Percentiles rank a stretch among this genome's conserved stretches.
Evolutionary conservation across 2,329 filamentous ascomycete species (phyloP).

Genomic region (Alternaria tenuissima): DNA sequence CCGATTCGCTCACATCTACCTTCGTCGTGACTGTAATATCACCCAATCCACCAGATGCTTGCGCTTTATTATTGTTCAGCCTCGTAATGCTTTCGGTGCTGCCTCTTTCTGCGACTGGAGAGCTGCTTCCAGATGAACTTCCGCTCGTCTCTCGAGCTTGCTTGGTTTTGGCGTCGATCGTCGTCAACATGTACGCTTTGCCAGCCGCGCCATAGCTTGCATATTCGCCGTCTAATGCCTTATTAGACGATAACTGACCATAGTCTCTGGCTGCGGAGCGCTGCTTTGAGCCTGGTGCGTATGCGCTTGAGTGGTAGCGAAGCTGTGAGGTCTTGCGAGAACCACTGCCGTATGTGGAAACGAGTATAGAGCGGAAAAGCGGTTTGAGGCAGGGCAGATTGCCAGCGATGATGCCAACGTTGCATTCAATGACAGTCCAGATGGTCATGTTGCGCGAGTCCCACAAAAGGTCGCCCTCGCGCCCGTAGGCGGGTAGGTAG

Average conservation of each 20-base stretch:
- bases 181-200: conserved; percentile 21
- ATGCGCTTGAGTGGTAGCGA: neutral
- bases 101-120: neutral
- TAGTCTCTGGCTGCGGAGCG: conserved; percentile 19
- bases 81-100: conserved; percentile 13
- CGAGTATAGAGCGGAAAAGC: conserved; percentile 21
- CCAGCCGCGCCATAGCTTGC: conserved; percentile 3
- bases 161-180: conserved; percentile 8
- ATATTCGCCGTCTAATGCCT: conserved; percentile 1
- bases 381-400: conserved; percentile 56
- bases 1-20: conserved; percentile 21
- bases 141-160: neutral
- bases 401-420: conserved; percentile 56
- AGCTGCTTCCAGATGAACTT: conserved; percentile 2
- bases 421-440: conserved; percentile 57
- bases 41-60: neutral
- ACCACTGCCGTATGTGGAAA: neutral
- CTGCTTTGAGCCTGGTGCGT: conserved; percentile 38
- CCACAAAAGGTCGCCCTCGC: conserved; percentile 48
- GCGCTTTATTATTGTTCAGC: neutral
- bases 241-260: conserved; percentile 12
- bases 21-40: conserved; percentile 22
- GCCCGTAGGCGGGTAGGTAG: conserved; percentile 49
- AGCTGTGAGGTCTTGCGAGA: neutral
- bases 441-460: conserved; percentile 59